Evolutionary conservation across 2,329 filamentous ascomycete species (phyloP).

Genomic region (Arachnomyces sp.): DNA sequence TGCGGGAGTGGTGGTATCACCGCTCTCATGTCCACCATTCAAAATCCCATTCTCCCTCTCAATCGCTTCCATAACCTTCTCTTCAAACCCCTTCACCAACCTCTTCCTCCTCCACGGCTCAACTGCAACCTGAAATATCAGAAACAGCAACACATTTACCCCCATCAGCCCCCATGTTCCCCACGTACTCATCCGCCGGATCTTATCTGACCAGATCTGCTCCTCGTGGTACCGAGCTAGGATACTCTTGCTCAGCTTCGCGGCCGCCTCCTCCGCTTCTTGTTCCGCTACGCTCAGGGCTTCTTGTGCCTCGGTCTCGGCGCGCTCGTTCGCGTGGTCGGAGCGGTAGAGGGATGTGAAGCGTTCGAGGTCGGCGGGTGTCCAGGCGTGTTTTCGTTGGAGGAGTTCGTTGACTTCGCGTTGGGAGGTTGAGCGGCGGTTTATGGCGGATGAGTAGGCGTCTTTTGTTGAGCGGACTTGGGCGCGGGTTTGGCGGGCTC

Average conservation of each 20-base stretch:
- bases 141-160: slow-evolving; percentile 81
- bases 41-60: slow-evolving; percentile 59
- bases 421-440: slow-evolving; percentile 77
- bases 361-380: slow-evolving; percentile 75
- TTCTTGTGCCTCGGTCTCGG: slow-evolving; percentile 65
- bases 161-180: slow-evolving; percentile 98
- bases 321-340: slow-evolving; percentile 88
- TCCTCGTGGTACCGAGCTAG: slow-evolving; percentile 94
- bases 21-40: slow-evolving; percentile 34
- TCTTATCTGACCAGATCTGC: slow-evolving; percentile 98
- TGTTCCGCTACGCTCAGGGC: slow-evolving; percentile 67
- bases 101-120: slow-evolving; percentile 84
- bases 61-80: slow-evolving; percentile 62
- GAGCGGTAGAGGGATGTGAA: slow-evolving; percentile 89
- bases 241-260: slow-evolving; percentile 72
- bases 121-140: slow-evolving; percentile 78
- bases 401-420: slow-evolving; percentile 92
- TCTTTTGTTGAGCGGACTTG: slow-evolving; percentile 65
- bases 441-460: slow-evolving; percentile 74
- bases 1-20: slow-evolving; percentile 18
- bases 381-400: slow-evolving; percentile 90
- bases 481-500: slow-evolving; percentile 49
- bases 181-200: slow-evolving; percentile 93
- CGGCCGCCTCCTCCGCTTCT: slow-evolving; percentile 68
- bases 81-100: slow-evolving; percentile 75